Percentiles rank a stretch among this genome's conserved stretches.
Evolutionary conservation across 495 filamentous ascomycete species (phyloP).

Genomic region (Talaromyces thailandensis): DNA sequence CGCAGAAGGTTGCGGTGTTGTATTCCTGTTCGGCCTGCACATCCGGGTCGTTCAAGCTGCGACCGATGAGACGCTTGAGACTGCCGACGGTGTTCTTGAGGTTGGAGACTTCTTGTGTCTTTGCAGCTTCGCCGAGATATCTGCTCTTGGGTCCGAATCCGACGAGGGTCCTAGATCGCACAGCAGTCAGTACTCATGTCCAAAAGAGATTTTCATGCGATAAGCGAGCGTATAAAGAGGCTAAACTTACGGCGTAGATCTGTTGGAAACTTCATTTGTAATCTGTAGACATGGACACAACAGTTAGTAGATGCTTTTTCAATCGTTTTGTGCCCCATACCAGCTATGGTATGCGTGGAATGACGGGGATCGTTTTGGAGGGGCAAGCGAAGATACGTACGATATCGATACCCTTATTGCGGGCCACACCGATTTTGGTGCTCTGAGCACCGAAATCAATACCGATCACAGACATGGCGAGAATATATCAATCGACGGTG

Average conservation of each 20-base stretch:
- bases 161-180: conserved; percentile 65
- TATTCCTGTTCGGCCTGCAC: conserved; percentile 84
- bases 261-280: conserved; percentile 98
- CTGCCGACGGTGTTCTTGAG: conserved; percentile 95
- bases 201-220: not conserved
- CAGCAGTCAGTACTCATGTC: conserved; percentile 22
- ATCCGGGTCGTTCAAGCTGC: conserved; percentile 81
- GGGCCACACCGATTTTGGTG: conserved; percentile 93
- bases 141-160: conserved; percentile 89
- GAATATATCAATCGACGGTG: conserved; percentile 6
- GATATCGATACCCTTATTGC: conserved; percentile 98
- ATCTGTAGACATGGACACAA: conserved; percentile 54
- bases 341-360: not conserved
- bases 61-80: conserved; percentile 86
- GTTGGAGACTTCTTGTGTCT: conserved; percentile 99
- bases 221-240: conserved; percentile 8
- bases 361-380: not conserved
- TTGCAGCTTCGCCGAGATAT: conserved; percentile 88
- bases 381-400: conserved; percentile 52
- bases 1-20: conserved; percentile 78
- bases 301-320: not conserved
- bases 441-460: conserved; percentile 96
- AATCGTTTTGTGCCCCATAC: not conserved
- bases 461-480: conserved; percentile 66
- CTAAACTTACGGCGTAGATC: conserved; percentile 82